phyloP scores from a whole-genome alignment of 495 filamentous ascomycete species.

The Trichocladium antarcticum region DNA sequence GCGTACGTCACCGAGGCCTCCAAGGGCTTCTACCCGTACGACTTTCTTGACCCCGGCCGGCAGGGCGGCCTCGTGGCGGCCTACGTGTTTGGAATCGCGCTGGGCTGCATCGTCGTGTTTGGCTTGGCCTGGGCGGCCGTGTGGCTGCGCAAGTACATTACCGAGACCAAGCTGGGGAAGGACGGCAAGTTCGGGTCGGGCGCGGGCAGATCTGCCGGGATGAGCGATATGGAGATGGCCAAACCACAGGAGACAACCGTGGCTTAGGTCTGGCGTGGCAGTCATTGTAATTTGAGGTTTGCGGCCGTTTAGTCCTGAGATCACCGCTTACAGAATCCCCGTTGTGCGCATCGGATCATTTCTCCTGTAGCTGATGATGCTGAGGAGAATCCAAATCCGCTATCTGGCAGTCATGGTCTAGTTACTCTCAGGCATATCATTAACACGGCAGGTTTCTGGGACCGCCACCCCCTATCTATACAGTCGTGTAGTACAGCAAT shows the following conservation, averaged over 20 bases:
- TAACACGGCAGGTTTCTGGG: no score
- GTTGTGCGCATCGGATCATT: no score
- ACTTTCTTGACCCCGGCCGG: slow-evolving; percentile 52
- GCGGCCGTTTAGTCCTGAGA: no score
- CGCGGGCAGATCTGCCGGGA: neutral
- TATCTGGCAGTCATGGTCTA: no score
- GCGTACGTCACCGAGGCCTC: slow-evolving; percentile 62
- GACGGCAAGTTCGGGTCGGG: slow-evolving; percentile 32
- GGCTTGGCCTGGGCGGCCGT: slow-evolving; percentile 38
- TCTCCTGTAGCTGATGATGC: no score
- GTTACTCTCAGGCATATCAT: no score
- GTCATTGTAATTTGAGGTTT: no score
- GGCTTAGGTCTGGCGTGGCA: neutral
- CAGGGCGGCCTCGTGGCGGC: slow-evolving; percentile 39
- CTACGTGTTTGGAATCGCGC: slow-evolving; percentile 54
- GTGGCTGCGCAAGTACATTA: slow-evolving; percentile 38
- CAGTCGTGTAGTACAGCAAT: neutral
- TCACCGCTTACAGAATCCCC: no score
- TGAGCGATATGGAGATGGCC: slow-evolving; percentile 1
- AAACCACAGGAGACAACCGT: neutral
- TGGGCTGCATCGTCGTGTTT: slow-evolving; percentile 54
- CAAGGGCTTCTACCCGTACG: slow-evolving; percentile 63
- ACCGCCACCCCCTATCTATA: no score
- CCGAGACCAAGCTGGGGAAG: slow-evolving; percentile 41
- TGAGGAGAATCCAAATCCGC: no score